A percentile compares a stretch with the other conserved stretches of the same genome.
Conservation (phyloP, 441 rosid genomes). For the Syzygium syzygioides region DNA sequence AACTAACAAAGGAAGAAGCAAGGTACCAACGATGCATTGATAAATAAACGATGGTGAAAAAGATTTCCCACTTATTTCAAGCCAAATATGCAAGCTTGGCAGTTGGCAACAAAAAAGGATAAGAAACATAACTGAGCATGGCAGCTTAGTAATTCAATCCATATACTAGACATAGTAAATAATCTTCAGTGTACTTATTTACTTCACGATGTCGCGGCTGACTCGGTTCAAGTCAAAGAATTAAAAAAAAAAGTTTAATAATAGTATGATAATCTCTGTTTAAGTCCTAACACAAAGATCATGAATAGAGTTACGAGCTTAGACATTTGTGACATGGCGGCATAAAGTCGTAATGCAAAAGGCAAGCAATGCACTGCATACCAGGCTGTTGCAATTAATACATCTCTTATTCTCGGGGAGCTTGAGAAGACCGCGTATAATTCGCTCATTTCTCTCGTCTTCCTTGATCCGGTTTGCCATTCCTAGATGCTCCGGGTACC, state of each 20-base stretch:
- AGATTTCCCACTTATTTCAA: not conserved
- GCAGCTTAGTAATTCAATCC: not conserved
- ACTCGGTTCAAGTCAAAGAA: not conserved
- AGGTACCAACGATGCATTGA: not conserved
- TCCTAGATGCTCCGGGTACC: constrained; percentile 8
- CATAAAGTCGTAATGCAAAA: not conserved
- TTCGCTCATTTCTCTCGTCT: constrained; percentile 82
- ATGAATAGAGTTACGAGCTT: not conserved
- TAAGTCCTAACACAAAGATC: not conserved
- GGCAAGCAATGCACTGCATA: constrained; percentile 21
- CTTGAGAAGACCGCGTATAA: constrained; percentile 84
- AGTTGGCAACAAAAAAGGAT: not conserved
- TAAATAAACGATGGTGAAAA: not conserved
- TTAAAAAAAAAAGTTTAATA: not conserved
- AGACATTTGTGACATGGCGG: not conserved
- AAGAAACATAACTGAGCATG: not conserved
- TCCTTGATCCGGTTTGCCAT: constrained; percentile 87
- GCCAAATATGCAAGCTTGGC: not conserved
- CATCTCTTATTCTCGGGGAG: constrained; percentile 81
- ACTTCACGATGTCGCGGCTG: not conserved
- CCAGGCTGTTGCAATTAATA: constrained; percentile 91
- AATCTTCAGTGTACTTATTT: not conserved
- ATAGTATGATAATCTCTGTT: not conserved
- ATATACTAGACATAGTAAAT: not conserved
- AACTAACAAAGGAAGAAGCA: not conserved